Conservation (phyloP, 805 yeast genomes). For the Debaryomyces maramus region DNA sequence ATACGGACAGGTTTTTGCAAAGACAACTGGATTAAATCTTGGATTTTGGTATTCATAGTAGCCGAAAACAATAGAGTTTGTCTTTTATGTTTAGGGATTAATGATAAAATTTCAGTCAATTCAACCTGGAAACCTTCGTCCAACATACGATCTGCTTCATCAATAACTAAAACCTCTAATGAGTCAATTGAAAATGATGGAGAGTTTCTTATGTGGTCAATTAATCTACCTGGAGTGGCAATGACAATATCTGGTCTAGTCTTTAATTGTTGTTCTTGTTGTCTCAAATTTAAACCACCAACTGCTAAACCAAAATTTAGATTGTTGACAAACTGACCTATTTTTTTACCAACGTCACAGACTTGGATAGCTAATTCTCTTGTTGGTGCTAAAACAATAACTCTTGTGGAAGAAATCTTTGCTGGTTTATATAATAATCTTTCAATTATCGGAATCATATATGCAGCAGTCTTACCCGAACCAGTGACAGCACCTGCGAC, state of each 20-base stretch:
- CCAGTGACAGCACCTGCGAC: conserved; percentile 99
- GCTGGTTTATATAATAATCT: conserved; percentile 87
- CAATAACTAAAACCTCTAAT: conserved; percentile 89
- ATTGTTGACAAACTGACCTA: conserved; percentile 73
- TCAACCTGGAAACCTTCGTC: conserved; percentile 99
- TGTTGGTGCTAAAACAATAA: conserved; percentile 89
- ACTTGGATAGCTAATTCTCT: conserved; percentile 98
- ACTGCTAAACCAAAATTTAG: conserved; percentile 92
- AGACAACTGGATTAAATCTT: conserved; percentile 82
- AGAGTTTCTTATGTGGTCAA: conserved; percentile 94
- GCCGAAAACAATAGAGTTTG: conserved; percentile 96
- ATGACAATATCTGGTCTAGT: conserved; percentile 93
- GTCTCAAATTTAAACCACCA: conserved; percentile 94
- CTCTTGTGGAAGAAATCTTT: conserved; percentile 84
- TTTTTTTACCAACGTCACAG: conserved; percentile 84
- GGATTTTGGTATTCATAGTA: conserved; percentile 93
- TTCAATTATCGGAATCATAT: conserved; percentile 93
- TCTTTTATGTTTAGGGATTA: conserved; percentile 81
- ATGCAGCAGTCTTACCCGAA: conserved; percentile 99
- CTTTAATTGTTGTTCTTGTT: conserved; percentile 92
- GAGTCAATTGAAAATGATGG: conserved; percentile 88
- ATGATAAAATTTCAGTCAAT: conserved; percentile 81
- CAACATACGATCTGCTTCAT: conserved; percentile 98
- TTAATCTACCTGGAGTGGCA: conserved; percentile 98
- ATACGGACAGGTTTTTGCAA: conserved; percentile 88